These are phyloP conservation scores for Ascochyta fabae DNA, from an alignment of 2,329 filamentous ascomycete species.

Conservation along the genomic window DNA sequence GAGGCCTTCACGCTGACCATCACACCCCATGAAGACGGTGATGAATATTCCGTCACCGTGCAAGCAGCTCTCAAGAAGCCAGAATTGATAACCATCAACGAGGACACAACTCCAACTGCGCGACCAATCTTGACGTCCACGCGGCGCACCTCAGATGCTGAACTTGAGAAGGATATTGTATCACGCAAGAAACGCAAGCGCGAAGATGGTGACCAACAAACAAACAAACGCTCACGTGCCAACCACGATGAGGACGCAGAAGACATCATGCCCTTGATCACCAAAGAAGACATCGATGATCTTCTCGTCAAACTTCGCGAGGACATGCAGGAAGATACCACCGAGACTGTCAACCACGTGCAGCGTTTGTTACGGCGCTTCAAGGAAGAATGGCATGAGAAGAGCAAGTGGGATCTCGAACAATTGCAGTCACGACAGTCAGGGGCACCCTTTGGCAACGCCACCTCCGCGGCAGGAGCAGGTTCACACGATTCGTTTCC, in stretches of 20 bases:
- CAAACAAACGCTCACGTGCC: slow-evolving; percentile 18
- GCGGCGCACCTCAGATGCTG: slow-evolving; percentile 24
- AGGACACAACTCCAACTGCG: slow-evolving; percentile 1
- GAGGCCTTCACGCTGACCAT: slow-evolving; percentile 7
- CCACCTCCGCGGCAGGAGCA: slow-evolving; percentile 3
- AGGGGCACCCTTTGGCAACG: neutral
- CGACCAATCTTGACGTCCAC: slow-evolving; percentile 14
- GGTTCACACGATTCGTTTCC: slow-evolving; percentile 17
- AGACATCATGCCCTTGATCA: slow-evolving; percentile 28
- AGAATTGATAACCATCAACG: slow-evolving; percentile 1
- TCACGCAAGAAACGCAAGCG: slow-evolving; percentile 28
- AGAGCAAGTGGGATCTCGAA: slow-evolving; percentile 17
- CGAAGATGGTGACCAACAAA: slow-evolving; percentile 12
- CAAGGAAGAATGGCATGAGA: slow-evolving; percentile 44
- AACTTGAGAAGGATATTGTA: slow-evolving; percentile 27
- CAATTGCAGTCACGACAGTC: slow-evolving; percentile 1
- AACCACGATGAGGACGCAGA: slow-evolving; percentile 18
- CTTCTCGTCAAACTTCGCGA: slow-evolving; percentile 28
- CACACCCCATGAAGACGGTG: slow-evolving; percentile 18
- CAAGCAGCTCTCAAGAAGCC: slow-evolving; percentile 15
- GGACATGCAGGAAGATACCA: slow-evolving; percentile 34
- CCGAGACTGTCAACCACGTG: slow-evolving; percentile 58
- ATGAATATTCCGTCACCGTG: slow-evolving; percentile 26
- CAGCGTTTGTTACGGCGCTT: slow-evolving; percentile 54
- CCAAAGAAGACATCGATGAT: slow-evolving; percentile 28